Base-by-base conservation (phyloP, 2,329 filamentous ascomycete genomes). In the Grosmannia clavigera region DNA sequence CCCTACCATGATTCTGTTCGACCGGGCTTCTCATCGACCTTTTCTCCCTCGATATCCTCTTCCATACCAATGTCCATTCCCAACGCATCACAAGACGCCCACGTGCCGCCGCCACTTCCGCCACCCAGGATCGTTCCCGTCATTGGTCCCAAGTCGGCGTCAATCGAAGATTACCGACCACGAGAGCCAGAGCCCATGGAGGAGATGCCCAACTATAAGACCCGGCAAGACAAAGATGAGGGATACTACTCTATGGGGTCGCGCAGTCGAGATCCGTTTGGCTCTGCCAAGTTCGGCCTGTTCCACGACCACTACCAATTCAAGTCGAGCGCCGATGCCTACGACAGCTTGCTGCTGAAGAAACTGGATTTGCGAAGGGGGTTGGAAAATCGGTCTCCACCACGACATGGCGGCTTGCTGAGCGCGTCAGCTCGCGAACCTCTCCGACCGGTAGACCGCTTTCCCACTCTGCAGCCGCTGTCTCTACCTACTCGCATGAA, bases 281-380 rank as follows among this genome's bases (percentile, higher is more conserved):
- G 52, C 33, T 58, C 71, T 0, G 68, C 73, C 43, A 71, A 73
- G n/a, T 78, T 81, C 57, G 78, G 79, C 60, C 72, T 78, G 59
- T 75, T 76, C 62, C 78, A 81, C 65, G 76, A 74, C 64, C 76
- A 74, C 48, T 80, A 75, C 60, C 73, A 78, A 60, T 78, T 80
- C 63, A 72, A 72, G 55, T 73, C 75, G 4, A 72, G 73, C 58
- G 74, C 75, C 65, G 71, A 78, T 53, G 71, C 77, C 16, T 76
- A 82, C 58, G 77, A 79, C 61, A 76, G 73, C 61, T 74, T 71
- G 58, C 75, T 82, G 67, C 76, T 81, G 61, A 80, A 79, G 68
- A 83, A 80, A 69, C 72, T 84, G n/a, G 75, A 82, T 61, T 74
- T 76, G 1, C 69, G 75, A 46, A 72, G 75, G 46, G 72, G 70